Evolutionary conservation across 108 stramenopile species (phyloP).

Genomic region (Nannochloropsis gaditana): DNA sequence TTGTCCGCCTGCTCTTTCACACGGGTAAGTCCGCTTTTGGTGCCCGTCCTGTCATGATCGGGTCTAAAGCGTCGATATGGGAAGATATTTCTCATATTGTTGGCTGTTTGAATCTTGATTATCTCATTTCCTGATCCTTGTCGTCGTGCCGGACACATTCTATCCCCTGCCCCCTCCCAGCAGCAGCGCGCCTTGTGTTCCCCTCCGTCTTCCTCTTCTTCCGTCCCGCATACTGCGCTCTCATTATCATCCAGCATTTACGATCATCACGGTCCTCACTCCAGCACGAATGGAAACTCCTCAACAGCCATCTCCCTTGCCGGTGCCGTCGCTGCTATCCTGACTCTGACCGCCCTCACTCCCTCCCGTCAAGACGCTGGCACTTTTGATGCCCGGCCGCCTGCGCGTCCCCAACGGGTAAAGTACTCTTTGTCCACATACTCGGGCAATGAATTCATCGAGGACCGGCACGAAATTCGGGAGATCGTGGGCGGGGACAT

Average conservation of each 20-base stretch:
- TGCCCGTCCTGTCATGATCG: not conserved
- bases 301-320: not conserved
- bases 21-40: not conserved
- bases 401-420: not conserved
- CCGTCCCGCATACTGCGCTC: not conserved
- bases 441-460: constrained; percentile 56
- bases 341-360: not conserved
- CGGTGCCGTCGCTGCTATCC: not conserved
- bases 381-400: not conserved
- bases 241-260: not conserved
- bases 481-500: constrained; percentile 40
- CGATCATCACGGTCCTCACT: not conserved
- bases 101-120: not conserved
- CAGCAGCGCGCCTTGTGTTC: not conserved
- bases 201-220: not conserved
- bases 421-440: constrained; percentile 34
- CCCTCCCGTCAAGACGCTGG: constrained; percentile 14
- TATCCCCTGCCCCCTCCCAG: not conserved
- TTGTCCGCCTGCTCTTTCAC: not conserved
- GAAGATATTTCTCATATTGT: not conserved
- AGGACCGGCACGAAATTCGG: constrained; percentile 52
- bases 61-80: not conserved
- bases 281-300: not conserved
- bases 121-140: not conserved
- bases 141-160: not conserved